Percentiles rank a stretch among this genome's conserved stretches.
These are phyloP conservation scores for Talaromyces sp. DNA, from an alignment of 2,329 filamentous ascomycete genomes.

Conservation along the genomic window DNA sequence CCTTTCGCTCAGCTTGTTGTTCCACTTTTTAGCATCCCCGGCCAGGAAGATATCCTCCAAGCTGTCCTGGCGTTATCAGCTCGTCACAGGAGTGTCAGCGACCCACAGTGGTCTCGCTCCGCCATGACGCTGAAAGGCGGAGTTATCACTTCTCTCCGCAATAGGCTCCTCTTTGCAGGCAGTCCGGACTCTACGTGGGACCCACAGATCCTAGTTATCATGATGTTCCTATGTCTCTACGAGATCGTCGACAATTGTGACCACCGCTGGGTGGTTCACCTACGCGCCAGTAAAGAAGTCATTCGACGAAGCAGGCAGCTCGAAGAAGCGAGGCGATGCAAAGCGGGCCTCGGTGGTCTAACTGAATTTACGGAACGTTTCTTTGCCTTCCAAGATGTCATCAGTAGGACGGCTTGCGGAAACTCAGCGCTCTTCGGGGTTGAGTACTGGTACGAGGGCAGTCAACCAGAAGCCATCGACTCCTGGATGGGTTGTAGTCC, in stretches of 20 bases:
- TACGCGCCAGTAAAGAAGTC: slow-evolving; percentile 50
- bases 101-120: slow-evolving; percentile 33
- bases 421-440: slow-evolving; percentile 48
- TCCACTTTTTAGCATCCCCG: slow-evolving; percentile 39
- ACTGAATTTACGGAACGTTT: slow-evolving; percentile 47
- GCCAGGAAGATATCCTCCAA: slow-evolving; percentile 38
- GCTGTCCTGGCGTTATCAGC: slow-evolving; percentile 42
- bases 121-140: slow-evolving; percentile 40
- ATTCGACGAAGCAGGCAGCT: slow-evolving; percentile 41
- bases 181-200: slow-evolving; percentile 30
- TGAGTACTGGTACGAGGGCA: slow-evolving; percentile 48
- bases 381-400: slow-evolving; percentile 54
- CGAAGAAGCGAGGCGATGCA: background rate
- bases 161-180: slow-evolving; percentile 33
- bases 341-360: slow-evolving; percentile 27
- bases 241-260: slow-evolving; percentile 48
- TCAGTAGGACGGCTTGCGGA: slow-evolving; percentile 52
- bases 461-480: slow-evolving; percentile 33
- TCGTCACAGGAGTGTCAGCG: slow-evolving; percentile 37
- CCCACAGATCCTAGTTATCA: slow-evolving; percentile 42
- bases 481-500: slow-evolving; percentile 53
- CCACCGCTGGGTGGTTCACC: slow-evolving; percentile 49
- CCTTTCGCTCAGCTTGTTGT: slow-evolving; percentile 43
- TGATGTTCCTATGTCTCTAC: slow-evolving; percentile 50
- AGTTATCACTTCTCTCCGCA: slow-evolving; percentile 38